phyloP scores from a whole-genome alignment of 192 early-diverging fungal genomes.

The Umbelopsis isabellina region DNA sequence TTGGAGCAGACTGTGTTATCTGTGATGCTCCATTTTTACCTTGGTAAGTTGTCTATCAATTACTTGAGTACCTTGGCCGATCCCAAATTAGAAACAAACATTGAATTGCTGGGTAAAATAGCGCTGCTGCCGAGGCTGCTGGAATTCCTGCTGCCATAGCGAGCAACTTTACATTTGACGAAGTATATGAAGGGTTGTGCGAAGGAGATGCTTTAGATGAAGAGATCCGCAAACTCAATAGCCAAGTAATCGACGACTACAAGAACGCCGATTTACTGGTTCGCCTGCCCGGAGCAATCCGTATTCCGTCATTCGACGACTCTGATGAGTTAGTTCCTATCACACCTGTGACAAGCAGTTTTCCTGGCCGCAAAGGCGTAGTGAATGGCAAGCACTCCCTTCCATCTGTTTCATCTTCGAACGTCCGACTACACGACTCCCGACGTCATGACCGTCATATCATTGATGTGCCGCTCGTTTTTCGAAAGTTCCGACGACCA shows the following conservation, averaged over 20 bases:
- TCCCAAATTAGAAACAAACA: not conserved
- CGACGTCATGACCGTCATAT: slow-evolving; percentile 34
- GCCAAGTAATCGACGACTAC: slow-evolving; percentile 53
- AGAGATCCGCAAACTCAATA: slow-evolving; percentile 39
- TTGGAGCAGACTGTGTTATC: slow-evolving; percentile 57
- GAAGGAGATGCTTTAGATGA: slow-evolving; percentile 56
- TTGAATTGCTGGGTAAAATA: slow-evolving; percentile 8
- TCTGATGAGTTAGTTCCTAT: slow-evolving; percentile 29
- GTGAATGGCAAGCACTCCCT: slow-evolving; percentile 38
- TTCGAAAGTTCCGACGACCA: slow-evolving; percentile 48
- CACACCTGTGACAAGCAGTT: slow-evolving; percentile 25
- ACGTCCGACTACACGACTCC: slow-evolving; percentile 17
- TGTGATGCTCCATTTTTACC: slow-evolving; percentile 62
- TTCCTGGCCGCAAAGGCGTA: slow-evolving; percentile 25
- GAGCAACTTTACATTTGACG: slow-evolving; percentile 68
- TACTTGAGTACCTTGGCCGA: not conserved
- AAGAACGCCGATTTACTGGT: slow-evolving; percentile 54
- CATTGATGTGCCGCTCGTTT: slow-evolving; percentile 62
- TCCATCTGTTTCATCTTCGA: slow-evolving; percentile 25
- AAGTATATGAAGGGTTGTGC: slow-evolving; percentile 55
- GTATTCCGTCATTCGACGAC: slow-evolving; percentile 58
- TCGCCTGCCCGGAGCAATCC: slow-evolving; percentile 57
- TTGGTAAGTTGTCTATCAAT: slow-evolving; percentile 40
- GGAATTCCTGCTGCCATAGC: slow-evolving; percentile 59
- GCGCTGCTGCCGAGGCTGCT: slow-evolving; percentile 52